phyloP scores from a whole-genome alignment of 2,329 filamentous ascomycete genomes.

The Ascochyta fabae region DNA sequence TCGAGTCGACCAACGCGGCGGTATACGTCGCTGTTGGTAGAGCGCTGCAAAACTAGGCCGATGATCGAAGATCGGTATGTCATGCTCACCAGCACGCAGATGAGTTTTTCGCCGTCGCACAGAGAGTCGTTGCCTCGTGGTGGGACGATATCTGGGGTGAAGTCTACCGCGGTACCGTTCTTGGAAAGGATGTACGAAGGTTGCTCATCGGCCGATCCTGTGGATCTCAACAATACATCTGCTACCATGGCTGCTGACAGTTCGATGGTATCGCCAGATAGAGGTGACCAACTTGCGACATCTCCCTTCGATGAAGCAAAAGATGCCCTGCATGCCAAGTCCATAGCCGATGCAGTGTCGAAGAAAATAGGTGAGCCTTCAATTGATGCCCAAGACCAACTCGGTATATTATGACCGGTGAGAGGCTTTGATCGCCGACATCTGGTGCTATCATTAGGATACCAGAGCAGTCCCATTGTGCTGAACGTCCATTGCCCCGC shows the following conservation, averaged over 20 bases:
- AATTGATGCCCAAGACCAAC: conserved; percentile 47
- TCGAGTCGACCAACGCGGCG: conserved; percentile 46
- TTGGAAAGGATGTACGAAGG: conserved; percentile 34
- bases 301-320: conserved; percentile 34
- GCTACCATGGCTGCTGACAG: conserved; percentile 45
- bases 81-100: conserved; percentile 46
- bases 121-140: conserved; percentile 37
- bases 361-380: conserved; percentile 47
- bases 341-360: conserved; percentile 47
- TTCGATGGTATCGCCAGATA: conserved; percentile 36
- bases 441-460: conserved; percentile 39
- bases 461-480: conserved; percentile 45
- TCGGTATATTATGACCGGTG: conserved; percentile 34
- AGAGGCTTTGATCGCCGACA: conserved; percentile 33
- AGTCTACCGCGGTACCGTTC: conserved; percentile 41
- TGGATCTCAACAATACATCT: conserved; percentile 34
- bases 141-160: conserved; percentile 41
- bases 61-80: conserved; percentile 46
- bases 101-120: conserved; percentile 37
- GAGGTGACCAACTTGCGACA: conserved; percentile 38
- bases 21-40: conserved; percentile 29
- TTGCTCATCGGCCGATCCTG: conserved; percentile 8
- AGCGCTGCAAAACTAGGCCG: conserved; percentile 39
- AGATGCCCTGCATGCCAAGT: conserved; percentile 41
- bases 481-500: conserved; percentile 48